Evolutionary conservation across 148 eudicot species (phyloP).

Genomic region (Chenopodium quinoa): DNA sequence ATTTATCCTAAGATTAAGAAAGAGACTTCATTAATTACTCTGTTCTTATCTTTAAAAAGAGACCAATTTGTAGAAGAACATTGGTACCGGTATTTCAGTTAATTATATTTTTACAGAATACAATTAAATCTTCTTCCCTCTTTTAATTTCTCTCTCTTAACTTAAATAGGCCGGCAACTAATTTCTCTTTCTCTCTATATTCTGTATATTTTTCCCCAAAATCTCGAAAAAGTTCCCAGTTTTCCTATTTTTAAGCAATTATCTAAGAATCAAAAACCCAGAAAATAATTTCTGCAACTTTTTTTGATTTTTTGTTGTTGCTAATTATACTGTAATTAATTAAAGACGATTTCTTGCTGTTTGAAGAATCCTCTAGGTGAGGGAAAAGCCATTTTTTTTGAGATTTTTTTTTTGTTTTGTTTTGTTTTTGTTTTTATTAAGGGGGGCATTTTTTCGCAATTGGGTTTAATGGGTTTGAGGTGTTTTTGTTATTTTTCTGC

Average conservation of each 20-base stretch:
- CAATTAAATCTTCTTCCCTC: background rate
- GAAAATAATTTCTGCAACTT: constrained; percentile 6
- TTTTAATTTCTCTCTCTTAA: constrained; percentile 8
- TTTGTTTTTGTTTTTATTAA: background rate
- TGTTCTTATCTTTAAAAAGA: background rate
- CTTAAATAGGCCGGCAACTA: constrained; percentile 15
- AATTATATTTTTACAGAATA: background rate
- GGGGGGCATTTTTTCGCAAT: background rate
- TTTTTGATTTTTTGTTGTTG: constrained; percentile 6
- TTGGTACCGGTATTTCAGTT: constrained; percentile 43
- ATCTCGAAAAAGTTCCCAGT: background rate
- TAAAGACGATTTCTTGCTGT: constrained; percentile 7
- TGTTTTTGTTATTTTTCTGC: background rate
- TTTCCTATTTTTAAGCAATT: constrained; percentile 24
- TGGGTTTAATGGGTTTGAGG: constrained; percentile 22
- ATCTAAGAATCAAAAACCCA: background rate
- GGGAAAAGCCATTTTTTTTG: constrained; percentile 12
- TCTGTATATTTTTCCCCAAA: constrained; percentile 16
- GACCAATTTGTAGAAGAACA: background rate
- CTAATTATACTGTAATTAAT: background rate
- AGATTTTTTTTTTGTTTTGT: background rate
- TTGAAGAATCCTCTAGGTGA: constrained; percentile 25
- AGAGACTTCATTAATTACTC: background rate
- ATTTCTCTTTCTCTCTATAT: constrained; percentile 23
- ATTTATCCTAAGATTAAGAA: background rate